Evolutionary conservation across 805 yeast genomes (phyloP), one percentile per base, ranked within the genome.

Genomic region (Ogataea allantospora): DNA sequence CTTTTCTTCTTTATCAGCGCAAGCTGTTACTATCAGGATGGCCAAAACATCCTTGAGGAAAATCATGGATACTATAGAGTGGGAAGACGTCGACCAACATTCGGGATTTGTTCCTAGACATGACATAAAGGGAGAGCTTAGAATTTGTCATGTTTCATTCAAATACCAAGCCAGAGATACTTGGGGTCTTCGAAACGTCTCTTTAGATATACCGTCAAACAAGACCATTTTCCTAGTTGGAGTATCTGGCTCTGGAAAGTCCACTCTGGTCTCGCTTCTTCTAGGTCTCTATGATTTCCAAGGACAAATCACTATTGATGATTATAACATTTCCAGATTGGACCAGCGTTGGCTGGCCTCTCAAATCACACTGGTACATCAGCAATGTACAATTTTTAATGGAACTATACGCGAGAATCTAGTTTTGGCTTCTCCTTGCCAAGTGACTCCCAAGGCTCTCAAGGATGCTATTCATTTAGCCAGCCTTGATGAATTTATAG

Each of bases 211-310:
- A 23, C 58, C 66, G 1, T 58, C 74, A 0, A 69, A 73, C 1
- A 47, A 62, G 21, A 54, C 75, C 6, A 77, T 81, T 1, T 91
- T 77, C 50, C 60, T 93, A 4, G 75, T 93, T 27, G 99, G 99
- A 1, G 70, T 72, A 43, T 88, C 97, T 0, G 99, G 99, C 0
- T 80, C 89, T 0, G 99, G 99, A 0, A 93, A 93, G 58, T 91
- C 98, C 0, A 83, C 98, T 0, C 44, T 93, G 2, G 74, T 83
- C 0, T 73, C 72, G 24, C 57, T 93, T 2, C 50, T 93, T 1
- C 56, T 83, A 38, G 73, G 73, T 18, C 70, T 86, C 16, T 88
- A 89, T 50, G 44, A 57, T 0, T 62, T 85, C 45, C 44, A 57
- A 0, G 99, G 99, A 0, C 39, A 52, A 1, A 73, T 93, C 1